These are phyloP conservation scores for Naumovozyma dairenensis DNA, from an alignment of 805 yeast species.

Conservation along the genomic window DNA sequence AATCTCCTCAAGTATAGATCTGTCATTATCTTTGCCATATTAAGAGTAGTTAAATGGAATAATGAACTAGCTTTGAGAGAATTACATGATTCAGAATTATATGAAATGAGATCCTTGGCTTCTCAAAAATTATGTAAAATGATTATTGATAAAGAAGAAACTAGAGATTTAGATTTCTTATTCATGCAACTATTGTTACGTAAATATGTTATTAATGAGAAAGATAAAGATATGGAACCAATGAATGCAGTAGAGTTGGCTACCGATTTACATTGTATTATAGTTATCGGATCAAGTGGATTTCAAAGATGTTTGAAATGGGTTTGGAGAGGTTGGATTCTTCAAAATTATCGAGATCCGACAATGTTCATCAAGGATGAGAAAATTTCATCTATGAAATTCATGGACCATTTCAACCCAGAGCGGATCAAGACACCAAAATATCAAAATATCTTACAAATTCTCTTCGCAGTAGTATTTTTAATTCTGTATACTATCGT, in stretches of 20 bases:
- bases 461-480: slow-evolving; percentile 54
- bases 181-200: slow-evolving; percentile 72
- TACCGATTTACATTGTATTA: slow-evolving; percentile 72
- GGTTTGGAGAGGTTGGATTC: slow-evolving; percentile 92
- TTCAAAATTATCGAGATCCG: slow-evolving; percentile 64
- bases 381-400: slow-evolving; percentile 44
- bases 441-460: slow-evolving; percentile 69
- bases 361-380: slow-evolving; percentile 56
- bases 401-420: slow-evolving; percentile 64
- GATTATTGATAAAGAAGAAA: slow-evolving; percentile 51
- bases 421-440: slow-evolving; percentile 76
- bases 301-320: slow-evolving; percentile 80
- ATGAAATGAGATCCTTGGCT: slow-evolving; percentile 49
- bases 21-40: slow-evolving; percentile 55
- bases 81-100: slow-evolving; percentile 58
- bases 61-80: slow-evolving; percentile 47
- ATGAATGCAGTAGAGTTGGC: slow-evolving; percentile 76
- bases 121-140: slow-evolving; percentile 65
- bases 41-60: slow-evolving; percentile 77
- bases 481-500: slow-evolving; percentile 50
- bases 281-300: slow-evolving; percentile 69
- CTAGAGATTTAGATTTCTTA: slow-evolving; percentile 38
- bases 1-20: slow-evolving; percentile 57
- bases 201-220: slow-evolving; percentile 55
- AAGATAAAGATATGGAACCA: slow-evolving; percentile 53